Evolutionary conservation across 2,329 filamentous ascomycete species (phyloP), one percentile per base, ranked within the genome.

Genomic region (Epichloe coenophiala): DNA sequence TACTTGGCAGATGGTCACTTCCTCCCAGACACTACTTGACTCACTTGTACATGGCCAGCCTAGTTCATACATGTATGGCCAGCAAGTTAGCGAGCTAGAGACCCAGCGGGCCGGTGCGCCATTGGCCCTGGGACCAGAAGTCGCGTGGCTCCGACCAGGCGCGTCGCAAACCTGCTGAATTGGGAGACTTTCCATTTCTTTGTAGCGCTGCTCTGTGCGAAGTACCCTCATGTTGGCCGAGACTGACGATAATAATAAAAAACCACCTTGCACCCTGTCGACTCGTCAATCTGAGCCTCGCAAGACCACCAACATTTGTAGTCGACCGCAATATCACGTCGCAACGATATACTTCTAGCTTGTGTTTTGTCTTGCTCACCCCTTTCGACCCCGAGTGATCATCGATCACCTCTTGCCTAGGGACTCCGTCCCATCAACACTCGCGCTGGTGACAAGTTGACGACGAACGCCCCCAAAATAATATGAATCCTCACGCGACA

Each of bases 401-500:
- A 27, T 31, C 31, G 3, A 31, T 31, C 31, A 31, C 31, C 31
- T 9, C 9, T 31, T 31, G 31, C 31, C 31, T 11, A 11, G 31
- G 31, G 31, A 31, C 31, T 31, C 9, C 3, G 31, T 31, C 31
- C 31, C 31, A 31, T 31, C 31, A 11, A 31, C 15, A 17, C 11
- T 35, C 35, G 40, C 33, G 31, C 21, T 36, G 15, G 47, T 43
- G 17, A n/a, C 5, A 15, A 42, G 11, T 13, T 11, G 39, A 49
- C 33, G 21, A 38, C 40, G 9, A 44, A 38, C 19, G 3, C 19
- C 31, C 12, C 33, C n/a, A 44, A 35, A 36, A 27, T 8, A 38
- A 17, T 33, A 68, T 69, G 66, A 69, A 68, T 54, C 53, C 64
- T 31, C 67, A 70, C 56, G 51, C 62, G 51, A 69, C 67, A 44